Percentiles rank a stretch among this genome's conserved stretches.
Conservation (phyloP, 768 basidiomycete genomes). For the Amanita pseudoporphyria region DNA sequence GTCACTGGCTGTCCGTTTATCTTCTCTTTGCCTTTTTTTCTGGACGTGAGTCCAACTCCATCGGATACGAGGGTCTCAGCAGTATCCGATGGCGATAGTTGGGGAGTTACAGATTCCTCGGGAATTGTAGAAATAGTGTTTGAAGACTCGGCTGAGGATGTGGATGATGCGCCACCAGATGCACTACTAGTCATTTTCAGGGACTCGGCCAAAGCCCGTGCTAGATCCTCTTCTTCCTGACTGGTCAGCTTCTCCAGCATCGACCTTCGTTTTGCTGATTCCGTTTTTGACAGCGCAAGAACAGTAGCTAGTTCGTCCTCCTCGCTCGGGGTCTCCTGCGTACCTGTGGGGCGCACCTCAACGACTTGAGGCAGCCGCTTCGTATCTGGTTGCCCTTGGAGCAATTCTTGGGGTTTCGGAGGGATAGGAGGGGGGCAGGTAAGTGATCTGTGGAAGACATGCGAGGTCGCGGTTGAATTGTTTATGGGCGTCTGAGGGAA, state of each 20-base stretch:
- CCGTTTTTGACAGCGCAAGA: conserved; percentile 40
- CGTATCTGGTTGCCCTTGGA: neutral
- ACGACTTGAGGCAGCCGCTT: neutral
- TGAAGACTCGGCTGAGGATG: neutral
- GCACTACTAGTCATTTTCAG: conserved; percentile 9
- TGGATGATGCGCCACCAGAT: no score
- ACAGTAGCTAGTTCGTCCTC: conserved; percentile 38
- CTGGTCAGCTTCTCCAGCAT: conserved; percentile 23
- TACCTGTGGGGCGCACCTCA: neutral
- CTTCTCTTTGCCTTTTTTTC: neutral
- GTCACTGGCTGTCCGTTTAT: neutral
- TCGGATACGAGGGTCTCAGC: no score
- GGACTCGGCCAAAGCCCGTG: conserved; percentile 52
- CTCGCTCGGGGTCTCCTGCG: conserved; percentile 10
- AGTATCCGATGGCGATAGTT: neutral
- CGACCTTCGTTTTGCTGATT: conserved; percentile 24
- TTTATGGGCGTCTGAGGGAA: neutral
- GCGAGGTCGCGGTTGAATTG: neutral
- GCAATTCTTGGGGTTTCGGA: conserved; percentile 24
- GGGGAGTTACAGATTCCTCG: neutral
- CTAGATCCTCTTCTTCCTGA: conserved; percentile 61
- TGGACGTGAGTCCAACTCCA: no score
- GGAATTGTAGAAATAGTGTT: neutral
- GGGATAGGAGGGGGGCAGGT: conserved; percentile 27
- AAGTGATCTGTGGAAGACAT: conserved; percentile 10